Evolutionary conservation across 768 basidiomycete species (phyloP).

Genomic region (Tephrocybe sp.): DNA sequence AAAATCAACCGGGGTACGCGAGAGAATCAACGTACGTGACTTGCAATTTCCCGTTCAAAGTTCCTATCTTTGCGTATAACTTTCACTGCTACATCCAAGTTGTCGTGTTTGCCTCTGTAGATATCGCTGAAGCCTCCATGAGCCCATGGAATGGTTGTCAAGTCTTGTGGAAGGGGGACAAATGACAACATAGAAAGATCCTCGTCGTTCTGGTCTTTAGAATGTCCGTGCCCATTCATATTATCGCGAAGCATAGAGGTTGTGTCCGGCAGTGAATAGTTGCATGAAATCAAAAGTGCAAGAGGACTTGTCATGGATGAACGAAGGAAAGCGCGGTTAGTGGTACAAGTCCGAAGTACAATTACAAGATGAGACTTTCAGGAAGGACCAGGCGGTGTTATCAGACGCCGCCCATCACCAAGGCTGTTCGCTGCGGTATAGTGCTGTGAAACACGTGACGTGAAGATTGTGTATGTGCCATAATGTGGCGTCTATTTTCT

Average conservation of each 20-base stretch:
- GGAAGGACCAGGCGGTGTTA: neutral
- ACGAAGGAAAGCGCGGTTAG: neutral
- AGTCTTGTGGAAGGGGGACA: neutral
- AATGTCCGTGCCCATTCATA: neutral
- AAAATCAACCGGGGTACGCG: too few species aligned
- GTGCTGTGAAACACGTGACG: slow-evolving; percentile 1
- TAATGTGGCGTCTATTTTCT: slow-evolving; percentile 1
- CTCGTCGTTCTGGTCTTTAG: neutral
- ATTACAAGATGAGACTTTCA: neutral
- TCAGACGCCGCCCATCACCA: neutral
- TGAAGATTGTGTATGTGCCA: neutral
- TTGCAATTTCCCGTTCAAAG: neutral
- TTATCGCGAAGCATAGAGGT: too few species aligned
- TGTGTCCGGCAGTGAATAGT: too few species aligned
- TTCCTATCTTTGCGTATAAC: neutral
- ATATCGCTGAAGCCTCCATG: neutral
- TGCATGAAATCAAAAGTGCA: too few species aligned
- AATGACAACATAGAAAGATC: neutral
- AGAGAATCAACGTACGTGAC: neutral
- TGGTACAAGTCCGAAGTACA: neutral
- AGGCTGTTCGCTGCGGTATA: neutral
- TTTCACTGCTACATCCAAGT: neutral
- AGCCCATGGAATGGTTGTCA: neutral
- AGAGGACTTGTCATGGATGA: neutral
- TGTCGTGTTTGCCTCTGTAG: neutral